Base-by-base conservation (phyloP, 2,329 filamentous ascomycete species). In the Colletotrichum scovillei region DNA sequence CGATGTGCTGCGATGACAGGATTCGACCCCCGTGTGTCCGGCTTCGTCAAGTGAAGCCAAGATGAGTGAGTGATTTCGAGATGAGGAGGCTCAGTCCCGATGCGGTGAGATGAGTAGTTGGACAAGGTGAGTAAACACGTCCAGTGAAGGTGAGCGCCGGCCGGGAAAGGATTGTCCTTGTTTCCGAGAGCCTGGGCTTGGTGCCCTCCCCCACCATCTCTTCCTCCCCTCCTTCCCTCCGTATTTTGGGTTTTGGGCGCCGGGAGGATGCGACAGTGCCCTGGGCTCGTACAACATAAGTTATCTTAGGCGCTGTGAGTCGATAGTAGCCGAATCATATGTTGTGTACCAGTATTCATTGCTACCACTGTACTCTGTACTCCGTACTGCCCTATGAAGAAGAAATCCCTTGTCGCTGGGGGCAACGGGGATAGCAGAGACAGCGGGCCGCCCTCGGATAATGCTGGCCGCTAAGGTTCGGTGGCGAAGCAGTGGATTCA, bases 381-480 rank as follows among this genome's bases (percentile, higher is more conserved):
- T 16, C 42, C 11, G 16, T 49, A 49, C 42, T 11, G 42, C 19
- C 3, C 42, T 7, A 9, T 9, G 19, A 49, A 49, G 42, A 35
- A 58, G 30, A 38, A 42, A 38, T 2, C 30, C 52, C 49, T 53
- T 42, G 57, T 42, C 64, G 55, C 53, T 30, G 22, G n/a, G 49
- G 67, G 38, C 62, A 70, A 70, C 58, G 30, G 28, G 38, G 7
- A n/a, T n/a, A 7, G 26, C 9, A 26, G 42, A n/a, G 63, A 35
- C 53, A 5, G 53, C 60, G 60, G 67, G 53, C 35, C 60, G 66
- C 66, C 66, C n/a, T 69, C 59, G 66, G 66, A 46, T 53, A n/a
- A 32, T 19, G 46, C 32, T 52, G 46, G 22, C 59, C 11, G 67
- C 60, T 38, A 70, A 70, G 19, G 46, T 24, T 52, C 55, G 35